A percentile compares a stretch with the other conserved stretches of the same genome.
Evolutionary conservation across 2,329 filamentous ascomycete genomes (phyloP).

Genomic region (Ilyonectria sp.): DNA sequence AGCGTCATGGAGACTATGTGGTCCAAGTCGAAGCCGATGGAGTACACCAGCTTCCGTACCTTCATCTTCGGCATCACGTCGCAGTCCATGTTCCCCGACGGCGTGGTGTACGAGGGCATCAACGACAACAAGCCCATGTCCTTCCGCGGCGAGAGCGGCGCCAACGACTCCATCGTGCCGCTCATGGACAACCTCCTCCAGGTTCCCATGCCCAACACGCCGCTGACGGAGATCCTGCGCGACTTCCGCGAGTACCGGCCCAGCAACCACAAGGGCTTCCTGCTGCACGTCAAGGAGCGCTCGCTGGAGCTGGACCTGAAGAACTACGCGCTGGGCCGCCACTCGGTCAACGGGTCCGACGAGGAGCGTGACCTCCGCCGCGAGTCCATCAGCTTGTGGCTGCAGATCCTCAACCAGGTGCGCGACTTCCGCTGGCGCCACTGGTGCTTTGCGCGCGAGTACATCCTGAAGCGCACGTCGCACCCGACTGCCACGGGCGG

Average conservation of each 20-base stretch:
- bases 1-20: conserved; percentile 92
- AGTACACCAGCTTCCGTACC: conserved; percentile 92
- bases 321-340: conserved; percentile 67
- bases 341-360: conserved; percentile 38
- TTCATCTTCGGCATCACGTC: conserved; percentile 98
- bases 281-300: conserved; percentile 76
- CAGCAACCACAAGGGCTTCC: conserved; percentile 88
- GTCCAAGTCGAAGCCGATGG: conserved; percentile 85
- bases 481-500: conserved; percentile 87
- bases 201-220: conserved; percentile 89
- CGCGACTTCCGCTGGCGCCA: conserved; percentile 87
- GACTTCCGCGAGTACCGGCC: conserved; percentile 94
- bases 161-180: conserved; percentile 95
- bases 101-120: conserved; percentile 90
- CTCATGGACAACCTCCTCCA: conserved; percentile 90
- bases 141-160: conserved; percentile 93
- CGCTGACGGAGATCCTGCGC: conserved; percentile 87
- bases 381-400: conserved; percentile 71
- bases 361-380: conserved; percentile 62
- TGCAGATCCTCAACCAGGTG: conserved; percentile 80
- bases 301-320: conserved; percentile 68
- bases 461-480: conserved; percentile 83
- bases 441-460: conserved; percentile 89
- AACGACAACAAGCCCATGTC: conserved; percentile 78
- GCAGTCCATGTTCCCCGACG: conserved; percentile 94